These are phyloP conservation scores for Ehretia macrophylla DNA, from an alignment of 257 asterid species.

Conservation along the genomic window DNA sequence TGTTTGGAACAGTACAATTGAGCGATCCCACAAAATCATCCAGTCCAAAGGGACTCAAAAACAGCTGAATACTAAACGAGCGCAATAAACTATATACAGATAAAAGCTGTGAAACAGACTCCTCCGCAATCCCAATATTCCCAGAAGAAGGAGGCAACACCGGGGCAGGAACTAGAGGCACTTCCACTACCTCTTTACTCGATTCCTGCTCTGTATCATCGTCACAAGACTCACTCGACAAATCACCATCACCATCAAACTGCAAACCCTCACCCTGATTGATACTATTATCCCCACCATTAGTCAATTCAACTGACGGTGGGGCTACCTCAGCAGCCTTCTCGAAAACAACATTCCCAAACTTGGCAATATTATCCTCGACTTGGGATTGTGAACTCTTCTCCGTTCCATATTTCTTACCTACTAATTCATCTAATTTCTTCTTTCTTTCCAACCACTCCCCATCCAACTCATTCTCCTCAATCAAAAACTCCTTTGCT, in stretches of 20 bases:
- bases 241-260: slow-evolving; percentile 30
- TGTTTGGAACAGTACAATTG: slow-evolving; percentile 60
- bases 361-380: background rate
- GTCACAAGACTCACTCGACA: slow-evolving; percentile 47
- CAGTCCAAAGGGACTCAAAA: slow-evolving; percentile 69
- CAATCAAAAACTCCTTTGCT: slow-evolving; percentile 41
- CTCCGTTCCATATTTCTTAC: slow-evolving; percentile 25
- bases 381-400: slow-evolving; percentile 9
- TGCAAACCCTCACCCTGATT: slow-evolving; percentile 13
- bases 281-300: slow-evolving; percentile 19
- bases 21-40: slow-evolving; percentile 94
- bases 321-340: slow-evolving; percentile 14
- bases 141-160: slow-evolving; percentile 83
- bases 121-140: slow-evolving; percentile 67
- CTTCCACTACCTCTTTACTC: slow-evolving; percentile 37
- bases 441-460: slow-evolving; percentile 55
- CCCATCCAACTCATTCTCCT: slow-evolving; percentile 46
- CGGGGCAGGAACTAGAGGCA: slow-evolving; percentile 54
- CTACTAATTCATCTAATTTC: slow-evolving; percentile 37
- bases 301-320: background rate
- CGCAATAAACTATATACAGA: slow-evolving; percentile 73
- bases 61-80: slow-evolving; percentile 62
- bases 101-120: slow-evolving; percentile 57
- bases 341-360: background rate
- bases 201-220: slow-evolving; percentile 34